Evolutionary conservation across 2,329 filamentous ascomycete genomes (phyloP), one percentile per base, ranked within the genome.

Genomic region (Neophaeococcomyces mojaviensis): DNA sequence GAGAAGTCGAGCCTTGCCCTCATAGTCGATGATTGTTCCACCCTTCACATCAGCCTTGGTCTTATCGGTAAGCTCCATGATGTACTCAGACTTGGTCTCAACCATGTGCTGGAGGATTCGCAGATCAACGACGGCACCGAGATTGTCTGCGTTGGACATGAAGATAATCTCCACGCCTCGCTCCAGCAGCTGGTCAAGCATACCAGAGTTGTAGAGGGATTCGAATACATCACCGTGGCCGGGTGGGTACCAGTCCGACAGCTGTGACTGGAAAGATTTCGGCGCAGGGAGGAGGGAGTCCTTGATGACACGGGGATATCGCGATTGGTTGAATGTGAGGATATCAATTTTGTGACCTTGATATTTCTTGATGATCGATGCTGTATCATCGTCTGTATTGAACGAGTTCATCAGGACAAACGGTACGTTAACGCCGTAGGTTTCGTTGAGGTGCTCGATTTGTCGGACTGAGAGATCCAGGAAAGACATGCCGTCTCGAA

Each of bases 351-450:
- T 96, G 81, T 98, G 92, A 55, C 92, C 92, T 76, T 98, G 90
- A 73, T 97, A 98, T 78, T 98, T 98, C 82, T 98, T 98, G 77
- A 98, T 98, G 72, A 98, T 98, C 71, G 88, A 88, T 53, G 89
- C 88, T 42, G 92, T 98, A 66, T 98, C 92, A 61, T 90, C 81
- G 68, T 98, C 89, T 66, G 92, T 98, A 81, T 98, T 98, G 86
- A 98, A 98, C 46, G 92, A 97, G 83, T 98, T 98, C 92, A 98
- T 98, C 60, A 98, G 83, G 58, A 98, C 82, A 70, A 98, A 96
- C 39, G 92, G 92, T 28, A 98, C 92, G 66, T 96, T 97, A 68
- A 94, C 88, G 60, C 85, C 80, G 76, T 96, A 97, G 55, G 88
- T 97, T 69, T 89, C 86, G 84, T 98, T 98, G 59, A 98, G 84